Conservation (phyloP, 495 filamentous ascomycete species). For the Aspergillus homomorphus region DNA sequence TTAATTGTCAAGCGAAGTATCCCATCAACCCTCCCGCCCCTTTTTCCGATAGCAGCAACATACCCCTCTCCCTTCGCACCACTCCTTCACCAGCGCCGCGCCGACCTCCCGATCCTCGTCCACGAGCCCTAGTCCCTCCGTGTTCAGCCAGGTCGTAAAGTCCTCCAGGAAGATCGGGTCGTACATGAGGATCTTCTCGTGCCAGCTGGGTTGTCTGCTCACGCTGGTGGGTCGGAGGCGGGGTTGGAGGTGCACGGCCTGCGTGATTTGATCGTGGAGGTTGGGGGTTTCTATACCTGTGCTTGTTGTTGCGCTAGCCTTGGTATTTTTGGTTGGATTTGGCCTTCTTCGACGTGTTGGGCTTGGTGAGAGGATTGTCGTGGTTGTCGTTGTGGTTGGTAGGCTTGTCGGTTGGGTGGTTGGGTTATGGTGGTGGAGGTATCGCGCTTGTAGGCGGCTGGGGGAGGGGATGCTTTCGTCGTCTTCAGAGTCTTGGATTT, state of each 20-base stretch:
- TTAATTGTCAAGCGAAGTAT: slow-evolving; percentile 6
- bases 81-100: slow-evolving; percentile 62
- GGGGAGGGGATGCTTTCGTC: slow-evolving; percentile 35
- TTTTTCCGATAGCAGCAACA: slow-evolving; percentile 53
- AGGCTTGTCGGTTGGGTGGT: slow-evolving; percentile 2
- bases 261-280: slow-evolving; percentile 62
- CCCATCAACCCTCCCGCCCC: slow-evolving; percentile 20
- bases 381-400: slow-evolving; percentile 4
- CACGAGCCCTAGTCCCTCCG: slow-evolving; percentile 57
- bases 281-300: slow-evolving; percentile 21
- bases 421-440: slow-evolving; percentile 8
- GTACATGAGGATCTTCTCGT: slow-evolving; percentile 91
- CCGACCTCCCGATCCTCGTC: slow-evolving; percentile 65
- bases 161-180: slow-evolving; percentile 91
- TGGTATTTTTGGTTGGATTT: slow-evolving; percentile 3
- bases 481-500: slow-evolving; percentile 67
- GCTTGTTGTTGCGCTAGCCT: slow-evolving; percentile 3
- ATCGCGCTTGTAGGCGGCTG: slow-evolving; percentile 27
- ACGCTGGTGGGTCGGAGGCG: slow-evolving; percentile 28
- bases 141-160: slow-evolving; percentile 78
- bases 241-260: slow-evolving; percentile 57
- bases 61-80: slow-evolving; percentile 82
- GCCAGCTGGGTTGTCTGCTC: slow-evolving; percentile 56
- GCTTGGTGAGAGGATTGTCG: slow-evolving; percentile 5
- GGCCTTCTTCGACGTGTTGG: slow-evolving; percentile 1